Evolutionary conservation across 495 filamentous ascomycete genomes (phyloP), one percentile per base, ranked within the genome.

Genomic region (Xylaria castorea): DNA sequence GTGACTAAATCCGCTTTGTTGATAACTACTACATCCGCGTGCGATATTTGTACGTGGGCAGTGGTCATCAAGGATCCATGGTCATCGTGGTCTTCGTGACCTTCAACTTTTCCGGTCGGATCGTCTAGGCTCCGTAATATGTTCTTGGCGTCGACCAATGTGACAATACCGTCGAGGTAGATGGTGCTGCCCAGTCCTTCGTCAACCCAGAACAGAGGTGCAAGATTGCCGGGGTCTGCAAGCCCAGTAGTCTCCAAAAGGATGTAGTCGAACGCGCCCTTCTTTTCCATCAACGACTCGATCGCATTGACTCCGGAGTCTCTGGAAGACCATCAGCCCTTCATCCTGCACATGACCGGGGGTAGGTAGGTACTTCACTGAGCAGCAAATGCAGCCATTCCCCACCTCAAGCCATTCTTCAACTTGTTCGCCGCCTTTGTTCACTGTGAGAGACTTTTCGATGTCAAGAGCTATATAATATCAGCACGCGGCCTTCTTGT

Each of bases 371-470:
- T 87, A 95, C 93, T 97, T 99, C 76, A 99, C 95, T 30, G 95
- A 97, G 83, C 96, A 99, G 84, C 96, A 99, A 75, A 99, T 95
- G 84, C 96, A 99, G 71, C 96, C 96, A 77, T 99, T 99, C 57
- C 92, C 94, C 62, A 99, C 90, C 74, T 97, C 93, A 61, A 98
- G 89, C 95, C 95, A 98, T 83, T 97, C 94, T 75, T 96, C 92
- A 3, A 95, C 92, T 80, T 95, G 88, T 73, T 95, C 89, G 64
- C 93, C 94, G 74, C 90, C 92, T 80, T 94, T 89, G 78, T 92
- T 94, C 74, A 98, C 87, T 7, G 94, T 97, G 71, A 98, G 84
- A 53, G 93, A 92, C 79, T 97, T 97, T 78, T 99, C 95, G 75
- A 99, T 97, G 79, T 97, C 95, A 76, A 92, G 86, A 72, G 94